Base-by-base conservation (phyloP, 805 yeast genomes). In the Komagataella mondaviorum region DNA sequence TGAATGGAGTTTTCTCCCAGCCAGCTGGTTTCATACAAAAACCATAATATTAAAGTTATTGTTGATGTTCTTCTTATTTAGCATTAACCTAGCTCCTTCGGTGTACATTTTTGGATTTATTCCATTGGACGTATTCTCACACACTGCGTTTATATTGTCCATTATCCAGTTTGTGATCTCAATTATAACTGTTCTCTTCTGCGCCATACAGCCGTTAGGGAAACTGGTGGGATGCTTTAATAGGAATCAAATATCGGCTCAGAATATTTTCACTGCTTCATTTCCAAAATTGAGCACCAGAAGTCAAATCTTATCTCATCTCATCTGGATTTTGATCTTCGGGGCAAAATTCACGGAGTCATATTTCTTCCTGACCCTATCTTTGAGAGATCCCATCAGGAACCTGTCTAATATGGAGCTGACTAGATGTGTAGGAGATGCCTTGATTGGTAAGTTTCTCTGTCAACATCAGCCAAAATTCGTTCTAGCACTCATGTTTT, bases 311-410 rank as follows among this genome's bases (percentile, higher is more conserved):
- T 64, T 76, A 3, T 77, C 81, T 0, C 62, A 66, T 22, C 63
- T 71, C 1, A 59, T 77, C 24, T 77, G 83, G 83, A 17, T 69
- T 5, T 60, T 68, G 4, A 73, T 77, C 0, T 76, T 77, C 54
- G 54, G 65, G 10, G 76, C 77, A 3, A 77, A 77, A 54, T 77
- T 75, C 55, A 53, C 70, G 23, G 81, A 77, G 58, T 77, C 81
- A 1, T 77, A 77, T 57, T 69, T 75, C 58, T 77, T 76, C 56
- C 65, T 77, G 55, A 76, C 81, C 0, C 67, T 77, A 51, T 76
- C 81, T 1, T 59, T 77, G 52, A 68, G 73, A 55, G 81, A 76
- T 56, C 79, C 81, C 0, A 62, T 77, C 3, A 59, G 78, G 53
- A 78, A 75, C 56, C 60, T 77, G 46, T 65, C 73, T 44, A 61